Percentiles rank a stretch among this genome's conserved stretches.
Evolutionary conservation across 768 basidiomycete genomes (phyloP).

Genomic region (Suillus luteus): DNA sequence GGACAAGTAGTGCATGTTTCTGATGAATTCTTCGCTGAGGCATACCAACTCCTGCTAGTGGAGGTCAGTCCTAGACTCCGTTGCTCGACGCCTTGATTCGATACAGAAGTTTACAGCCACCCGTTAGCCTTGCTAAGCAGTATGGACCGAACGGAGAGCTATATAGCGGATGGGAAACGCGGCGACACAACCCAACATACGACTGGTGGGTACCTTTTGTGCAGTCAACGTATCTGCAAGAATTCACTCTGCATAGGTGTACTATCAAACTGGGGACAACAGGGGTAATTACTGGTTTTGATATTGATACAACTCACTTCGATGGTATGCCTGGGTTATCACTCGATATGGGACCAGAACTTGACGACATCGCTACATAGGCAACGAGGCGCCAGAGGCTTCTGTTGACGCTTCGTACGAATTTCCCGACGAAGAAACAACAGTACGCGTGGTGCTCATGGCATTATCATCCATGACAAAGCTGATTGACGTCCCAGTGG

Average conservation of each 20-base stretch:
- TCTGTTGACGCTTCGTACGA: conserved; percentile 67
- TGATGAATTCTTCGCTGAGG: conserved; percentile 96
- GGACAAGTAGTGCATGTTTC: conserved; percentile 75
- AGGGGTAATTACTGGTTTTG: conserved; percentile 76
- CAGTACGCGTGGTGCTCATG: conserved; percentile 43
- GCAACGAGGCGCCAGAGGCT: conserved; percentile 84
- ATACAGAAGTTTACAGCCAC: conserved; percentile 54
- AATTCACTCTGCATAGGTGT: conserved; percentile 53
- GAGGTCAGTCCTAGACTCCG: conserved; percentile 50
- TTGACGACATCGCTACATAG: conserved; percentile 35
- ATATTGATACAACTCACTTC: conserved; percentile 93
- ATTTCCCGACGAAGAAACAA: conserved; percentile 49
- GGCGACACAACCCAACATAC: conserved; percentile 83
- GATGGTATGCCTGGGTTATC: conserved; percentile 53
- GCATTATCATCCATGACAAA: background rate
- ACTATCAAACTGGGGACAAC: conserved; percentile 86
- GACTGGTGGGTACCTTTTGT: conserved; percentile 68
- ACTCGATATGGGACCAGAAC: conserved; percentile 7
- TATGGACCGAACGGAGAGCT: conserved; percentile 96
- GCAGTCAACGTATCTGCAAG: background rate
- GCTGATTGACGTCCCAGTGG: conserved; percentile 57
- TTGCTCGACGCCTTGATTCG: conserved; percentile 1
- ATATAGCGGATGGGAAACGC: conserved; percentile 92
- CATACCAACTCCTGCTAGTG: conserved; percentile 77
- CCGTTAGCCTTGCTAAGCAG: conserved; percentile 88